These are phyloP conservation scores for Aphanomyces cochlioides DNA, from an alignment of 352 stramenopile species.

Conservation along the genomic window DNA sequence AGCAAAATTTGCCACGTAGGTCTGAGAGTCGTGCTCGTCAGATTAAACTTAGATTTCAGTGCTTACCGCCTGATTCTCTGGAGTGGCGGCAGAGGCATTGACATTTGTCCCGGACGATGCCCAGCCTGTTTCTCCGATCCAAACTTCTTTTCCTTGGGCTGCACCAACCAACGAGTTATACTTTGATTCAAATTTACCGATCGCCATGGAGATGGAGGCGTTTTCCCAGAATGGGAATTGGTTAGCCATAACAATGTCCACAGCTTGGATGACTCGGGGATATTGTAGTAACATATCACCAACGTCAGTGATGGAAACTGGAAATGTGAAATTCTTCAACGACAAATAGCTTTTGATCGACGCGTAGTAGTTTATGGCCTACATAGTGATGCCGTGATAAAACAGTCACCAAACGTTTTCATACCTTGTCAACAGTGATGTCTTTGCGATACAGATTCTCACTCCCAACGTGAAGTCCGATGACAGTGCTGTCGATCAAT, in stretches of 20 bases:
- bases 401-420: background rate
- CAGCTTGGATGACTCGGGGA: constrained; percentile 43
- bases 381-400: background rate
- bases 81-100: constrained; percentile 43
- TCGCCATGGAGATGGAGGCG: constrained; percentile 38
- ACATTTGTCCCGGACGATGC: constrained; percentile 40
- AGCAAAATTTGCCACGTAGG: constrained; percentile 77
- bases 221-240: constrained; percentile 69
- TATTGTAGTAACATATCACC: constrained; percentile 54
- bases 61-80: constrained; percentile 41
- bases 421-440: constrained; percentile 37
- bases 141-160: constrained; percentile 42
- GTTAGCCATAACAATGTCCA: constrained; percentile 45
- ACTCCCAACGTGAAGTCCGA: constrained; percentile 62
- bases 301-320: constrained; percentile 65
- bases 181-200: constrained; percentile 41
- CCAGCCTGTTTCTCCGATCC: constrained; percentile 72
- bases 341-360: constrained; percentile 42
- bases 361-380: constrained; percentile 35
- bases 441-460: constrained; percentile 65
- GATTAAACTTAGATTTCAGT: background rate
- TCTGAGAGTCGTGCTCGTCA: constrained; percentile 25
- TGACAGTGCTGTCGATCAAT: constrained; percentile 35
- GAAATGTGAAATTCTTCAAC: constrained; percentile 34
- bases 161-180: constrained; percentile 41